Evolutionary conservation across 108 stramenopile genomes (phyloP), one percentile per base, ranked within the genome.

Genomic region (Nitzschia palea): DNA sequence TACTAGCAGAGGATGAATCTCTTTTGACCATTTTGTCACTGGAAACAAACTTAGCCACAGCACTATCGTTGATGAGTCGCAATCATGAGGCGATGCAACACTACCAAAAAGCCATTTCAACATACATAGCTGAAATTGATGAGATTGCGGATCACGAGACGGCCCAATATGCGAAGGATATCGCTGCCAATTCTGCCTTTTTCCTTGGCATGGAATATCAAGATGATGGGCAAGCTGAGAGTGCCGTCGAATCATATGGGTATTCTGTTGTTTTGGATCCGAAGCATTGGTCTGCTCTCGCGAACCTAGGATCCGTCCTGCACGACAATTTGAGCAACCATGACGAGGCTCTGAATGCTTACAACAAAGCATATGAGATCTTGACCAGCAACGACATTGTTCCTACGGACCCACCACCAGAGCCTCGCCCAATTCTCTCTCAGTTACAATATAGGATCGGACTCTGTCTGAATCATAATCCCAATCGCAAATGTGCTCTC

Each of bases 401-500:
- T 30, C 78, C 83, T 20, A 90, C 86, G 0, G 89, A 90, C 59
- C 76, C 81, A 2, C 89, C 89, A 5, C 71, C 55, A 44, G 77
- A 90, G 35, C 72, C 79, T 10, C 52, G 58, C 1, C 62, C 58
- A n/a, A 82, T 90, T 42, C 57, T 90, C 5, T 77, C 86, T 10
- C 83, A 90, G 59, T 33, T 90, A 20, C 83, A 90, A 45, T 87
- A 86, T 76, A 65, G 89, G 15, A 87, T 86, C 31, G 89, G 89
- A 9, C 61, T 86, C 30, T 76, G 80, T 55, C 65, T 90, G 25
- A 78, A 69, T 8, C 68, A 82, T 10, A 62, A 74, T 45, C 59
- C 54, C n/a, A 64, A 53, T 17, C 68, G 71, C 9, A 78, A 70
- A 22, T 89, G 88, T 45, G 79, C 85, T 33, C 58, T 81, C 33